Base-by-base conservation (phyloP, 2,329 filamentous ascomycete genomes). In the Rhinocladiella similis region DNA sequence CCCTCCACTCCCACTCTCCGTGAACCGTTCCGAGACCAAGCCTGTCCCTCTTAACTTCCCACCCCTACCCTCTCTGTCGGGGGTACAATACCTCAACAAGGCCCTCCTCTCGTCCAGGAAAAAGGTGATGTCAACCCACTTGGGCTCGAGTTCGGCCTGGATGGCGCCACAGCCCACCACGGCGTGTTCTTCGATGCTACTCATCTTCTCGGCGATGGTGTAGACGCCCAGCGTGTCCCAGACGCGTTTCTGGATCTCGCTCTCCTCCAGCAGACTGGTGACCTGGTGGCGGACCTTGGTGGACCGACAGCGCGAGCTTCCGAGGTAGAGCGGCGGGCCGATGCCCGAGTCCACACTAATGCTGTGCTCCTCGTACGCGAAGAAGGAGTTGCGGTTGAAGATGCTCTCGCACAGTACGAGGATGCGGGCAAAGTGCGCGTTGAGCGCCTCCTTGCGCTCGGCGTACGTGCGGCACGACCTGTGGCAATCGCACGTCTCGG, bases 61-160 rank as follows among this genome's bases (percentile, higher is more conserved):
- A 13, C 35, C 59, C n/a, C 20, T 36, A 7, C 59, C 59, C n/a
- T 62, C 59, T 20, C 38, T 47, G 25, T 62, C 59, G 14, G 56
- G 43, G 7, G 57, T 58, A 38, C 63, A 66, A 57, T 64, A 63
- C 35, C 63, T 53, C 39, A 66, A 42, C 53, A 66, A 42, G 1
- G 63, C 35, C 41, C 36, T 53, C 14, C 63, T 47, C 42, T 61
- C 59, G 22, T 66, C 63, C 45, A 66, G 14, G 16, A 66, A 62
- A 39, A 61, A 62, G 2, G 63, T 66, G 16, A 64, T 59, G 36
- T 66, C 63, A 12, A 66, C 59, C 59, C 63, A 66, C 46, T 61
- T 60, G 29, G 62, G 61, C 43, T 66, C 52, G 20, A 63, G 41
- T 16, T 57, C 50, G 2, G 49, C 53, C 14, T 46, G 5, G 7